A percentile compares a stretch with the other conserved stretches of the same genome.
Conservation (phyloP, 495 filamentous ascomycete genomes). For the Durotheca rogersii region DNA sequence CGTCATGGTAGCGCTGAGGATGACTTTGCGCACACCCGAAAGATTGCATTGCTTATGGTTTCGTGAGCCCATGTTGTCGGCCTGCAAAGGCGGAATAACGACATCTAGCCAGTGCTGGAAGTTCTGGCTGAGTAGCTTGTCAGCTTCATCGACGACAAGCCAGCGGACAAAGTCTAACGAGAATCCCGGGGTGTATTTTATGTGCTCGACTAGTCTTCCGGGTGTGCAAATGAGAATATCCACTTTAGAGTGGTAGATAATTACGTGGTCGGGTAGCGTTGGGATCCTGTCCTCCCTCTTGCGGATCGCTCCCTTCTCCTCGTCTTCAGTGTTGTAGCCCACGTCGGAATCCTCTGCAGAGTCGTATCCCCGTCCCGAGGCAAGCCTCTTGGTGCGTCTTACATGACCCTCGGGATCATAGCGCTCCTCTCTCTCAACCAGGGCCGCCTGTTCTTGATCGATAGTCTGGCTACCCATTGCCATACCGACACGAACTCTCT, state of each 20-base stretch:
- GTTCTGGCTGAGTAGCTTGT: conserved; percentile 84
- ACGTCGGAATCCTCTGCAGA: conserved; percentile 17
- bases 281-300: conserved; percentile 33
- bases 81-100: conserved; percentile 64
- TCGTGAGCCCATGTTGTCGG: conserved; percentile 40
- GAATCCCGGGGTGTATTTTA: conserved; percentile 80
- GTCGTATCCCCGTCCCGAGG: conserved; percentile 12
- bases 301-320: conserved; percentile 29
- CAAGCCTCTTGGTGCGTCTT: conserved; percentile 25
- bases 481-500: conserved; percentile 69
- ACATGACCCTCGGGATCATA: conserved; percentile 40
- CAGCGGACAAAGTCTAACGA: conserved; percentile 71
- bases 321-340: conserved; percentile 35
- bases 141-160: conserved; percentile 92
- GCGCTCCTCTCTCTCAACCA: conserved; percentile 63
- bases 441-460: conserved; percentile 66
- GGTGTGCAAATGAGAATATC: conserved; percentile 93
- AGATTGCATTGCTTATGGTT: conserved; percentile 53
- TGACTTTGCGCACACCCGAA: conserved; percentile 64
- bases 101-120: conserved; percentile 88
- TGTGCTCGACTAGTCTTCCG: conserved; percentile 87
- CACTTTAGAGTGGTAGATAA: conserved; percentile 64
- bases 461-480: conserved; percentile 78
- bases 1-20: conserved; percentile 94
- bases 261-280: conserved; percentile 61